Base-by-base conservation (phyloP, 139 green algal genomes). In the Coelastrella sp. region DNA sequence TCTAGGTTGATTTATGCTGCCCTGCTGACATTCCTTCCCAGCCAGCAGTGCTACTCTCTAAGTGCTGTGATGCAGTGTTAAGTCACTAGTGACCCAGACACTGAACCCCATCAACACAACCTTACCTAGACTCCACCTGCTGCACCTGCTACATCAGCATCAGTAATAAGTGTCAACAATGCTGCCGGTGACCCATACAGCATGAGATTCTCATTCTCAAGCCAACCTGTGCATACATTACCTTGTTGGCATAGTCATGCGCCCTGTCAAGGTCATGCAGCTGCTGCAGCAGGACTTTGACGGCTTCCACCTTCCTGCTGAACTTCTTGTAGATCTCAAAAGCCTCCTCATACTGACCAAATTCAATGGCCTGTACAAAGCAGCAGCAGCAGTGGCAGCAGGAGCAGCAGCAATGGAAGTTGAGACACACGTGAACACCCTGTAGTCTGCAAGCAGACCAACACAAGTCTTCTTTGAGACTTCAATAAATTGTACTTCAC, bases 271-370 rank as follows among this genome's bases (percentile, higher is more conserved):
- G 89, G 93, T 97, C 95, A 60, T 96, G 93, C 35, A 99, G 85
- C 90, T 99, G 95, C n/a, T 99, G 96, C 73, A 99, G 92, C 84
- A 99, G 93, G 85, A 99, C 98, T 84, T 95, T 93, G 60, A 96
- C 84, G n/a, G 94, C 95, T 22, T 94, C 88, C 76, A 96, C 91
- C 92, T 98, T 97, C 17, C 97, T 93, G 60, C 95, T 94, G 85
- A 99, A 99, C 96, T 99, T 99, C 91, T 97, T 96, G 96, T 98
- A 99, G 88, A 99, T 99, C 85, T 98, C 97, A 91, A 99, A 99
- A 3, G 98, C 98, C 93, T 99, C 98, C 93, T 99, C 98, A 87
- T 96, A 98, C 89, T 98, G 94, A 76, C 97, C 95, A 90, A 97
- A 96, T 82, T 96, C 93, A 90, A 96, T 94, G 7, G 95, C 95